Percentiles rank a stretch among this genome's conserved stretches.
These are phyloP conservation scores for Cryptococcus hybrid DNA, from an alignment of 1,284 basidiomycete species.

Conservation along the genomic window DNA sequence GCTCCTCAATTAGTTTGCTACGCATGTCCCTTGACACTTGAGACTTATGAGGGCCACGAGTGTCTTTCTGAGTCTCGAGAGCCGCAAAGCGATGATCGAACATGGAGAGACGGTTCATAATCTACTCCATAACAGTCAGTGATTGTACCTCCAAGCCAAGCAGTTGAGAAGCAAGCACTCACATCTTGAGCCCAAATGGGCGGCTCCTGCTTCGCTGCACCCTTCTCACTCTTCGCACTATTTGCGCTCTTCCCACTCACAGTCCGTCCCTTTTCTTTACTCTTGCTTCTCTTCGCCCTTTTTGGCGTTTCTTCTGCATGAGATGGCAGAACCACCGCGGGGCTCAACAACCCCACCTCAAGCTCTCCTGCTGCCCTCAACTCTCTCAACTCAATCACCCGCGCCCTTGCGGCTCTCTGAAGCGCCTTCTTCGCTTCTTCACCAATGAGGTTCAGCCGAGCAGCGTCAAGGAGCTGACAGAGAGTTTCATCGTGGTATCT, in stretches of 20 bases:
- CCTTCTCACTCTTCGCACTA: constrained; percentile 7
- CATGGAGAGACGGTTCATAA: constrained; percentile 24
- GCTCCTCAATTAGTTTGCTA: constrained; percentile 26
- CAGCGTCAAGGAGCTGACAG: constrained; percentile 47
- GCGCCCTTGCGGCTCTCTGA: constrained; percentile 40
- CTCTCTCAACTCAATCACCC: constrained; percentile 45
- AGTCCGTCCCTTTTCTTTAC: constrained; percentile 1
- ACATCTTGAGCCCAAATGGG: constrained; percentile 40
- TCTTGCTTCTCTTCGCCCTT: constrained; percentile 5
- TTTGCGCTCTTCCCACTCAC: constrained; percentile 4
- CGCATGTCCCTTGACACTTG: constrained; percentile 17
- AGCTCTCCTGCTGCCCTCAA: constrained; percentile 24
- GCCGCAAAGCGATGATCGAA: constrained; percentile 30
- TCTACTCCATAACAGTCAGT: constrained; percentile 15
- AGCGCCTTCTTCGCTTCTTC: constrained; percentile 47
- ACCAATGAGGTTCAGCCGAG: constrained; percentile 42
- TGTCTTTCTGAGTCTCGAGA: constrained; percentile 16
- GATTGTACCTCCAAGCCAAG: background rate
- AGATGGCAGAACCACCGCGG: background rate
- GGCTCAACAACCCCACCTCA: background rate
- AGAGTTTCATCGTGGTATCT: constrained; percentile 48
- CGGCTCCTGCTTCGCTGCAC: constrained; percentile 3
- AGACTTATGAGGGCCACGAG: constrained; percentile 1
- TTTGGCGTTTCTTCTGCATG: background rate
- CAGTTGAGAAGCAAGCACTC: background rate